Evolutionary conservation across 495 filamentous ascomycete genomes (phyloP).

Genomic region (Aspergillus sparsus): DNA sequence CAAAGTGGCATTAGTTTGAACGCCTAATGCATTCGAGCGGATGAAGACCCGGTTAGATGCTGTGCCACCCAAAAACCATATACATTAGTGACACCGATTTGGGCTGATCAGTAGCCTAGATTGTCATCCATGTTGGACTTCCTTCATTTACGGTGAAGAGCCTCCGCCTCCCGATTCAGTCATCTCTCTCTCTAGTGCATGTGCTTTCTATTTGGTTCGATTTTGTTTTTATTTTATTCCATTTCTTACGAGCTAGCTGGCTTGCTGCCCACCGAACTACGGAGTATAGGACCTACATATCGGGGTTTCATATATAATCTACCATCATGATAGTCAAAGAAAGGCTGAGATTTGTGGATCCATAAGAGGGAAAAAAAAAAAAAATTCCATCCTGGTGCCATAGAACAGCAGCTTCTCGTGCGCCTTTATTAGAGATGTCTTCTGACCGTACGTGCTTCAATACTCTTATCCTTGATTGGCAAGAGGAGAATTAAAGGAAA

Average conservation of each 20-base stretch:
- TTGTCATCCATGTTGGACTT: conserved; percentile 4
- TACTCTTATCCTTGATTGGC: conserved; percentile 14
- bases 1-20: conserved; percentile 27
- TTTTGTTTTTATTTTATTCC: background rate
- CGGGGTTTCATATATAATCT: background rate
- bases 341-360: conserved; percentile 17
- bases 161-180: background rate
- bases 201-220: background rate
- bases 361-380: background rate
- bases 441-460: conserved; percentile 16
- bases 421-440: conserved; percentile 13
- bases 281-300: background rate
- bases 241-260: background rate
- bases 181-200: background rate
- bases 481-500: conserved; percentile 17
- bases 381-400: background rate
- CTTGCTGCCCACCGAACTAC: conserved; percentile 2
- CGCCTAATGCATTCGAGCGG: conserved; percentile 24
- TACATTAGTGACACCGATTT: conserved; percentile 26
- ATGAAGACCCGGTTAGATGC: conserved; percentile 18
- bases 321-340: background rate
- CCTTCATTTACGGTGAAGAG: conserved; percentile 20
- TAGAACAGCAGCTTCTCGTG: conserved; percentile 18
- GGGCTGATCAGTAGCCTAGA: conserved; percentile 17
- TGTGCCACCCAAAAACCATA: conserved; percentile 23